Evolutionary conservation across 140 eudicot genomes (phyloP).

Genomic region (Ambrosia hybrid): DNA sequence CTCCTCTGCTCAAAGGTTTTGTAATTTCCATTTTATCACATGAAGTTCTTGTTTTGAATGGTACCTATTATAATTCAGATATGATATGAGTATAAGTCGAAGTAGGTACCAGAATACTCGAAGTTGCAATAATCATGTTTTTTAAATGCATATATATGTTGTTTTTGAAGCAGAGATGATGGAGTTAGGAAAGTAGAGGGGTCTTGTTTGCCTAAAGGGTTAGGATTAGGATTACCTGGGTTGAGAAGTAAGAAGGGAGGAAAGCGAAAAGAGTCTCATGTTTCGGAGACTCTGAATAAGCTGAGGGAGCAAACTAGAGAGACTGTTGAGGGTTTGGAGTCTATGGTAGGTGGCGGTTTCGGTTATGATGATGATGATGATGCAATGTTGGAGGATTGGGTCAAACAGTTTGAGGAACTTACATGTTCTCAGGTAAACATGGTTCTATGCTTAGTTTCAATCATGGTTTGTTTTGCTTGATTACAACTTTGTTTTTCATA

Average conservation of each 20-base stretch:
- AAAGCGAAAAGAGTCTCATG: constrained; percentile 64
- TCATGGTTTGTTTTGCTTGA: background rate
- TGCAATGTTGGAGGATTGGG: constrained; percentile 81
- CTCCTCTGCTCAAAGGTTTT: constrained; percentile 69
- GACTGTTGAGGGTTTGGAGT: constrained; percentile 79
- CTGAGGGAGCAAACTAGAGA: constrained; percentile 88
- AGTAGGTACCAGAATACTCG: background rate
- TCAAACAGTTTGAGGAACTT: constrained; percentile 91
- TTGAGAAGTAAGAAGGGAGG: constrained; percentile 63
- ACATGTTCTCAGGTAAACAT: constrained; percentile 72
- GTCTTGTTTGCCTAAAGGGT: constrained; percentile 55
- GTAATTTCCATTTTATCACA: background rate
- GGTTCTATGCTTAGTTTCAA: background rate
- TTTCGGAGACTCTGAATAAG: constrained; percentile 77
- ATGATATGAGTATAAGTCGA: no score
- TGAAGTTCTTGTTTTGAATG: no score
- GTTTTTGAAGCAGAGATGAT: constrained; percentile 24
- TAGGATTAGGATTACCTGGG: constrained; percentile 78
- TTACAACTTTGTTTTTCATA: no score
- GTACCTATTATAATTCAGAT: no score
- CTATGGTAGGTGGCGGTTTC: constrained; percentile 45
- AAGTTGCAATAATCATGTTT: no score
- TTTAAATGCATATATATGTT: no score
- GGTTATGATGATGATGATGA: constrained; percentile 47
- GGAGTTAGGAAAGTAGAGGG: constrained; percentile 30